phyloP scores from a whole-genome alignment of 257 asterid genomes.

The Scutellaria minor region DNA sequence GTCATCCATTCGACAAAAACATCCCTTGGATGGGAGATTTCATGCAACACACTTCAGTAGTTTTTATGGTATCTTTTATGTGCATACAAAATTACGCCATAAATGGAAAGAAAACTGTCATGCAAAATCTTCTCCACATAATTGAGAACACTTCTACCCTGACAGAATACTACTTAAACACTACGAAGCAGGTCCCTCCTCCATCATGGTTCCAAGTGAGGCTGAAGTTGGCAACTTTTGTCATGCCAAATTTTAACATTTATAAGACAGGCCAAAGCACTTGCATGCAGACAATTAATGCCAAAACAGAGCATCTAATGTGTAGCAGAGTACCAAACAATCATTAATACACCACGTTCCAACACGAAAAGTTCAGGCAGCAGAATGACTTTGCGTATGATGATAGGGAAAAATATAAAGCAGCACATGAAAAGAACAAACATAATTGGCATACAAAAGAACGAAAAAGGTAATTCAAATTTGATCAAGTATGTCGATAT shows the following conservation, averaged over 20 bases:
- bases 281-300: not conserved
- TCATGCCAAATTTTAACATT: not conserved
- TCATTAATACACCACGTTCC: slow-evolving; percentile 3
- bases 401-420: not conserved
- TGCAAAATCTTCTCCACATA: not conserved
- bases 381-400: not conserved
- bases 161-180: not conserved
- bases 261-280: not conserved
- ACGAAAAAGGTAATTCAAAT: not conserved
- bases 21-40: not conserved
- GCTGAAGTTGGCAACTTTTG: not conserved
- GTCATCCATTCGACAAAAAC: not conserved
- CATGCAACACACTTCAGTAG: not conserved
- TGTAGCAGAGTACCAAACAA: slow-evolving; percentile 13
- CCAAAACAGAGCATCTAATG: slow-evolving; percentile 8
- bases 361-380: slow-evolving; percentile 20
- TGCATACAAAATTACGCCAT: not conserved
- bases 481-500: slow-evolving; percentile 1
- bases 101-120: not conserved
- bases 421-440: not conserved
- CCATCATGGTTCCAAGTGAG: slow-evolving; percentile 1
- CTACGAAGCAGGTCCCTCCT: not conserved
- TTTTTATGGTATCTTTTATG: not conserved
- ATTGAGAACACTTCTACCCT: not conserved
- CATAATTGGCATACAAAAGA: not conserved